Conservation (phyloP, 768 basidiomycete genomes). For the Thelephora aurantiotincta region DNA sequence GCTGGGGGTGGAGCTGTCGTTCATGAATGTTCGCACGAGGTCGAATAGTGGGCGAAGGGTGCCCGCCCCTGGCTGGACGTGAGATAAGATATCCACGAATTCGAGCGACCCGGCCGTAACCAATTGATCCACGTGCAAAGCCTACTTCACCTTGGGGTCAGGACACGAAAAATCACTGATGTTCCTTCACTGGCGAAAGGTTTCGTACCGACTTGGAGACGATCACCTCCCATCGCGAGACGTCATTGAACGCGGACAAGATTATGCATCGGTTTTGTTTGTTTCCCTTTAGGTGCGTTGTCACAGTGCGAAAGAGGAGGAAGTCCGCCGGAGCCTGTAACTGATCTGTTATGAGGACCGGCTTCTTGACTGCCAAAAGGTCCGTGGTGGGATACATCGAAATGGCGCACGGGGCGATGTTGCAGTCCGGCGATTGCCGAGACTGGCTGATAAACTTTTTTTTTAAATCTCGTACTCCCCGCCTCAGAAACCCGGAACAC, state of each 20-base stretch:
- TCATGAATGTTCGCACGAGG: slow-evolving; percentile 4
- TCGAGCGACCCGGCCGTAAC: slow-evolving; percentile 25
- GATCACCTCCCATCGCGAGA: slow-evolving; percentile 48
- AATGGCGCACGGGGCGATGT: too few species aligned
- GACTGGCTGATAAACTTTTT: slow-evolving; percentile 4
- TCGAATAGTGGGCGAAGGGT: slow-evolving; percentile 10
- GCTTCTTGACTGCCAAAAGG: not conserved
- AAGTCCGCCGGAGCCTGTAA: slow-evolving; percentile 63
- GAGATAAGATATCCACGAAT: slow-evolving; percentile 39
- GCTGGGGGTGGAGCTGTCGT: slow-evolving; percentile 15
- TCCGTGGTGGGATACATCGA: slow-evolving; percentile 11
- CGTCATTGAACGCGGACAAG: slow-evolving; percentile 41
- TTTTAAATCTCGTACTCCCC: not conserved
- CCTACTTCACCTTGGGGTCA: slow-evolving; percentile 11
- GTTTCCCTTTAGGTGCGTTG: slow-evolving; percentile 34
- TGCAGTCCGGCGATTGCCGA: slow-evolving; percentile 7
- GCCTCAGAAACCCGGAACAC: too few species aligned
- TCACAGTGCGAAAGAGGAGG: slow-evolving; percentile 41
- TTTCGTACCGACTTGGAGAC: slow-evolving; percentile 45
- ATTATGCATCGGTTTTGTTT: slow-evolving; percentile 27
- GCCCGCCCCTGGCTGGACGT: slow-evolving; percentile 14
- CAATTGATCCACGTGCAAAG: slow-evolving; percentile 18
- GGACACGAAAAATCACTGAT: not conserved
- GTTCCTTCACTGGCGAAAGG: not conserved
- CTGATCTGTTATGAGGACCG: slow-evolving; percentile 47